Evolutionary conservation across 2,329 filamentous ascomycete species (phyloP), one percentile per base, ranked within the genome.

Genomic region (Xylaria digitata): DNA sequence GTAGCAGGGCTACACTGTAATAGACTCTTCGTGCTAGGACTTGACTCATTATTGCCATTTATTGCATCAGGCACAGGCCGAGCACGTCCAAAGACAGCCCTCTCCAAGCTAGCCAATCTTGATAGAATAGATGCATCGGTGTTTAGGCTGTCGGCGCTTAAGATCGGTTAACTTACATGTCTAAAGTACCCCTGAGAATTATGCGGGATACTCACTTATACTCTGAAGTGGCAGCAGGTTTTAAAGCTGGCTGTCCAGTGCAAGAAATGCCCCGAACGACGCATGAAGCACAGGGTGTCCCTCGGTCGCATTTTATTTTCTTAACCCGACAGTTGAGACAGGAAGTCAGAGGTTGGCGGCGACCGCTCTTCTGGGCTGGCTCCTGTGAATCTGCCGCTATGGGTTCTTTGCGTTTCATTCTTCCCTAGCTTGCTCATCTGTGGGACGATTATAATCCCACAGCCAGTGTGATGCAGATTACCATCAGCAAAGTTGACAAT

Each of bases 271-370:
- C 70, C 17, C 77, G 75, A 6, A 73, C 62, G 13, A 68, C 61
- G 50, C 77, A 78, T 53, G 71, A 77, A 11, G 70, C 71, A 45
- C 77, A 78, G 5, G 76, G 76, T 21, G 66, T 48, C 1, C 48
- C 65, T 17, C 75, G 71, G 63, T 77, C 75, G 59, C 77, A 78
- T 65, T 78, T 78, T 52, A 78, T 72, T 70, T 78, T 78, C 63
- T 76, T 78, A 30, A 53, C 67, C 13, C 77, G 73, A 61, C 76
- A 78, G 17, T 74, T 76, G 55, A 74, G 69, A 62, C 77, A 78
- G n/a, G 76, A 76, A 26, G 68, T 71, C 43, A 76, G 76, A 7
- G 75, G 74, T 50, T 78, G 77, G 17, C 77, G 71, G 7, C 66
- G 73, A 1, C 48, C 52, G 15, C 21, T 55, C 23, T 37, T 56